A percentile compares a stretch with the other conserved stretches of the same genome.
Conservation (phyloP, 306 rosid species). For the Glycine tomentella region DNA sequence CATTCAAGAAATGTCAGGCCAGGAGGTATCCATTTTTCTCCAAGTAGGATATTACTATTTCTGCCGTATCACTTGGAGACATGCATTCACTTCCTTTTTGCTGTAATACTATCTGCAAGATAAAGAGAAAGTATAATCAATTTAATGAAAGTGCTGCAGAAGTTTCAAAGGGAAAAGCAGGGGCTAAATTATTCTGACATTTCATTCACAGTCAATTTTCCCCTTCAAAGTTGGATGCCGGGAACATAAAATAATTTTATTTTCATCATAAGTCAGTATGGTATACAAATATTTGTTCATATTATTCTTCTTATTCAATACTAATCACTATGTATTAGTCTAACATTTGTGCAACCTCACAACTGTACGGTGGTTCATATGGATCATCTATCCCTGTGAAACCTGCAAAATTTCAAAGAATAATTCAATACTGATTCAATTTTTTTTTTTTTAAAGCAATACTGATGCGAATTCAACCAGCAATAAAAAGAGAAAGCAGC, state of each 20-base stretch:
- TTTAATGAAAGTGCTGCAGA: neutral
- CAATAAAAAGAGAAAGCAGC: slow-evolving; percentile 2
- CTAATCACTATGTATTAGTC: neutral
- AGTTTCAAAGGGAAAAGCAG: slow-evolving; percentile 23
- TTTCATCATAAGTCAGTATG: no score
- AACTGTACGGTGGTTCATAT: slow-evolving; percentile 75
- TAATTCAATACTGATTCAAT: neutral
- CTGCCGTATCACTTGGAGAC: slow-evolving; percentile 64
- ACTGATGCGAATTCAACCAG: neutral
- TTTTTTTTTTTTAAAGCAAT: no score
- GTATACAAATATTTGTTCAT: neutral
- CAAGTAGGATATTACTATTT: slow-evolving; percentile 69
- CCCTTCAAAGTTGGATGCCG: slow-evolving; percentile 3
- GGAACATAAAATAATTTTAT: no score
- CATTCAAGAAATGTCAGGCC: slow-evolving; percentile 54
- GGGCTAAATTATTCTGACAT: neutral
- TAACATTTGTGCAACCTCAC: slow-evolving; percentile 61
- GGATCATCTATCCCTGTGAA: slow-evolving; percentile 95
- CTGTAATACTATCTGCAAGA: slow-evolving; percentile 72
- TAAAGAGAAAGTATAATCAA: slow-evolving; percentile 31
- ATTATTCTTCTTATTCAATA: neutral
- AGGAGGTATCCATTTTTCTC: slow-evolving; percentile 75
- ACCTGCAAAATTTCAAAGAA: slow-evolving; percentile 63
- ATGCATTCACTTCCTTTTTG: slow-evolving; percentile 58
- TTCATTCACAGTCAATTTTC: no score